Evolutionary conservation across 2,329 filamentous ascomycete species (phyloP).

Genomic region (Alternaria sp.): DNA sequence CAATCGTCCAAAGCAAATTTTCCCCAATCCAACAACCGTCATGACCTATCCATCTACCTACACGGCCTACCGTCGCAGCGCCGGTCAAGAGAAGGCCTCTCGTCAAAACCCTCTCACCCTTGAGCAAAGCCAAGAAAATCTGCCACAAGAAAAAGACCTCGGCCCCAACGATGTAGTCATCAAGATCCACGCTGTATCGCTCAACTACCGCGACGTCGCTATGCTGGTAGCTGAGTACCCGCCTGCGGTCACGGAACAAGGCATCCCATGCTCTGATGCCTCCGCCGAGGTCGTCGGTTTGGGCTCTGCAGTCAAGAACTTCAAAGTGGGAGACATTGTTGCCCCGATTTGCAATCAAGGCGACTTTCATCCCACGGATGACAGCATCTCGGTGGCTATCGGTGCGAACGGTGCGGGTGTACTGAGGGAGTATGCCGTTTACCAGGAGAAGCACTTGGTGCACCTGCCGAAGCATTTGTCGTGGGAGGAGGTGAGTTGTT

Average conservation of each 20-base stretch:
- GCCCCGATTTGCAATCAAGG: conserved; percentile 16
- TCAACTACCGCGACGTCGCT: conserved; percentile 38
- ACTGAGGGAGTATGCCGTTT: conserved; percentile 32
- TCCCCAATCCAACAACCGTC: not conserved
- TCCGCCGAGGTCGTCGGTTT: conserved; percentile 33
- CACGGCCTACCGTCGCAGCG: conserved; percentile 26
- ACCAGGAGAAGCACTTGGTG: conserved; percentile 32
- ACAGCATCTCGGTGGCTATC: conserved; percentile 11
- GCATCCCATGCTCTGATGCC: conserved; percentile 31
- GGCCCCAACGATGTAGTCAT: conserved; percentile 26
- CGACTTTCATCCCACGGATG: conserved; percentile 15
- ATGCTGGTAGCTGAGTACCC: conserved; percentile 32
- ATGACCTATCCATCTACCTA: conserved; percentile 24
- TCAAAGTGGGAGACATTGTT: conserved; percentile 35
- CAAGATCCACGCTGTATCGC: conserved; percentile 33
- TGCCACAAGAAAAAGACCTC: conserved; percentile 3
- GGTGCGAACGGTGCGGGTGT: conserved; percentile 24
- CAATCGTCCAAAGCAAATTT: not conserved
- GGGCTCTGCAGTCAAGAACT: conserved; percentile 20
- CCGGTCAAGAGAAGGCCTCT: conserved; percentile 10
- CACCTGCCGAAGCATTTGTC: conserved; percentile 27
- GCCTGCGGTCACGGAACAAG: conserved; percentile 3
- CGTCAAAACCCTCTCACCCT: conserved; percentile 21
- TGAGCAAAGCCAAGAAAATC: not conserved
- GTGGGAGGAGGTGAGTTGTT: conserved; percentile 35